Base-by-base conservation (phyloP, 768 basidiomycete species). In the Artomyces pyxidatus region DNA sequence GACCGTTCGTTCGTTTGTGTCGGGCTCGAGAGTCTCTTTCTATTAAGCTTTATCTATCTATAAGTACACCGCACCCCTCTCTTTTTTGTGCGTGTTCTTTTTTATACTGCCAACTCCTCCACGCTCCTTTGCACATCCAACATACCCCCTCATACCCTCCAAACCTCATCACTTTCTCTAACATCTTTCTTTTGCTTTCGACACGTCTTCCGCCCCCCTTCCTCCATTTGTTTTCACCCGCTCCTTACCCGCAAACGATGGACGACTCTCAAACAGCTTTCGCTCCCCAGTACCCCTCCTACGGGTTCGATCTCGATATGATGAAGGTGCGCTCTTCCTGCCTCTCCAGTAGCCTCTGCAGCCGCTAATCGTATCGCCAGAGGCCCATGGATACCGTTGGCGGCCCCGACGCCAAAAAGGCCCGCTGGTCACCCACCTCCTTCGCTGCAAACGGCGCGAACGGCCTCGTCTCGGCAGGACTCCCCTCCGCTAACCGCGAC, bases 251-350 rank as follows among this genome's bases (percentile, higher is more conserved):
- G 56, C 52, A 68, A 57, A 83, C 50, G 27, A 57, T 87, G 86
- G 84, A 85, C 72, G 84, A 88, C 75, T 60, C 77, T 47, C 83
- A 86, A 68, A 71, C 83, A 64, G 75, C 75, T 43, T 86, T 85
- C 64, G 77, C 79, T 53, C 66, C 71, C 47, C 83, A 81, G 60
- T 88, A 88, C 65, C 74, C 77, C 54, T 65, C 75, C 54, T 88
- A 85, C 76, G 71, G 67, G 50, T 85, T 89, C 71, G 87, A 89
- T 63, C 72, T 89, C 77, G 87, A 90, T 68, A 89, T 90, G 87
- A 89, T 88, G 86, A 90, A 90, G 85, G 88, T 84, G 29, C 14
- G 71, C 65, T 8, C 38, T 8, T 28, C 27, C 28, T 52, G 37
- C 47, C 42, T 30, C 29, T 41, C 37, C 42, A 53, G 43, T 50